Evolutionary conservation across 108 stramenopile species (phyloP).

Genomic region (Fragilaria crotonensis): DNA sequence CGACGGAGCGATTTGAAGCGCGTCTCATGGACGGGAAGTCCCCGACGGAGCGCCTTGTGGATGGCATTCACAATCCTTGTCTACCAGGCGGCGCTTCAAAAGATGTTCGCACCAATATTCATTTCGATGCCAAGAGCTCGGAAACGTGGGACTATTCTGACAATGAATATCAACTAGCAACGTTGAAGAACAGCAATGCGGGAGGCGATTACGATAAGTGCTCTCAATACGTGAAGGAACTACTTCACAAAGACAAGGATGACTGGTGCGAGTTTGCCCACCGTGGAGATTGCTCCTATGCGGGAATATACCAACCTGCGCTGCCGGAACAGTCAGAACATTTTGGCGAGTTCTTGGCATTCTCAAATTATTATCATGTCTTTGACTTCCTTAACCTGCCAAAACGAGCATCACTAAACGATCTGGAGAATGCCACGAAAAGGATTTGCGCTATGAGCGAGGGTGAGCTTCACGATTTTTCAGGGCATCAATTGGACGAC

Average conservation of each 20-base stretch:
- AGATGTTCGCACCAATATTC: constrained; percentile 41
- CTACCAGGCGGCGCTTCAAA: constrained; percentile 43
- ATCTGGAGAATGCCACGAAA: constrained; percentile 39
- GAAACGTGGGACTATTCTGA: constrained; percentile 29
- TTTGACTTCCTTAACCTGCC: constrained; percentile 63
- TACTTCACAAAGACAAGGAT: constrained; percentile 51
- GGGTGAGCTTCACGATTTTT: constrained; percentile 44
- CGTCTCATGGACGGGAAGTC: constrained; percentile 15
- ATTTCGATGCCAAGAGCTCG: constrained; percentile 34
- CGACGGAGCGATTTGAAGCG: constrained; percentile 37
- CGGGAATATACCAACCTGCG: constrained; percentile 87
- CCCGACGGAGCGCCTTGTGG: constrained; percentile 17
- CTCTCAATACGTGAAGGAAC: constrained; percentile 23
- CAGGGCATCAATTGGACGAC: constrained; percentile 1
- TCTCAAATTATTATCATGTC: constrained; percentile 37
- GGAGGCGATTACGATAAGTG: constrained; percentile 49
- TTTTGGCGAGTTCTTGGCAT: constrained; percentile 49
- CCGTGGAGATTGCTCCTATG: constrained; percentile 79
- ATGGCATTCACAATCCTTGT: constrained; percentile 67
- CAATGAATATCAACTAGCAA: constrained; percentile 46
- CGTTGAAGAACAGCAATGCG: constrained; percentile 36
- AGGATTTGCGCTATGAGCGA: constrained; percentile 49
- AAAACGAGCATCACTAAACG: constrained; percentile 35
- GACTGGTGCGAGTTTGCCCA: constrained; percentile 84
- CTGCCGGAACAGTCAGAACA: constrained; percentile 46